Evolutionary conservation across 1,139 yeast species (phyloP).

Genomic region (Saccharomyces hybrid): DNA sequence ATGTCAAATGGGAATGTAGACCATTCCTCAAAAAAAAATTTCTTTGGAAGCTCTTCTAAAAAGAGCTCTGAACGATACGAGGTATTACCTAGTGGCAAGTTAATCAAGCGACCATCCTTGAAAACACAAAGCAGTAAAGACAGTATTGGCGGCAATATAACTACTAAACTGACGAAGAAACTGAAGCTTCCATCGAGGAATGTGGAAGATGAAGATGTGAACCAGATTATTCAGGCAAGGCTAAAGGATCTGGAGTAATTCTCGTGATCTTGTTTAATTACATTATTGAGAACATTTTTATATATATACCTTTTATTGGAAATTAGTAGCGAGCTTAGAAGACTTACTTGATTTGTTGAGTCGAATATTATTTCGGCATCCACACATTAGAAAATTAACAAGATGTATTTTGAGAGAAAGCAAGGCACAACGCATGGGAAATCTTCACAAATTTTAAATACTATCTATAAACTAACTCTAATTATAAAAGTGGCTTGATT

Average conservation of each 20-base stretch:
- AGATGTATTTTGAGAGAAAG: not conserved
- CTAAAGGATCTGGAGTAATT: slow-evolving; percentile 37
- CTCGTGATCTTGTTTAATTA: not conserved
- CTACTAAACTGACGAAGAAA: slow-evolving; percentile 29
- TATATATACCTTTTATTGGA: not conserved
- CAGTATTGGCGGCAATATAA: slow-evolving; percentile 4
- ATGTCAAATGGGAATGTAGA: slow-evolving; percentile 3
- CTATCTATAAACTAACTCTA: not conserved
- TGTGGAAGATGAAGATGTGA: slow-evolving; percentile 44
- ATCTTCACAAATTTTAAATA: not conserved
- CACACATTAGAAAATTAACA: not conserved
- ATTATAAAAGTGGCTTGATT: not conserved
- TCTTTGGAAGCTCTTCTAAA: not conserved
- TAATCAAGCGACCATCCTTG: slow-evolving; percentile 38
- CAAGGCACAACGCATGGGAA: not conserved
- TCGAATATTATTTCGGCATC: not conserved
- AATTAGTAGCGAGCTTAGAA: slow-evolving; percentile 5
- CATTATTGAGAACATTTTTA: not conserved
- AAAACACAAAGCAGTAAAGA: slow-evolving; percentile 14
- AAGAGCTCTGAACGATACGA: slow-evolving; percentile 38
- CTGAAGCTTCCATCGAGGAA: slow-evolving; percentile 31
- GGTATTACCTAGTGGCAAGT: slow-evolving; percentile 63
- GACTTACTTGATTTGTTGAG: slow-evolving; percentile 12
- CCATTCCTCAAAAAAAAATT: not conserved
- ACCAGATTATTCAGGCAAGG: slow-evolving; percentile 52